A percentile compares a stretch with the other conserved stretches of the same genome.
These are phyloP conservation scores for Globisporangium emineosum DNA, from an alignment of 352 stramenopile species.

Conservation along the genomic window DNA sequence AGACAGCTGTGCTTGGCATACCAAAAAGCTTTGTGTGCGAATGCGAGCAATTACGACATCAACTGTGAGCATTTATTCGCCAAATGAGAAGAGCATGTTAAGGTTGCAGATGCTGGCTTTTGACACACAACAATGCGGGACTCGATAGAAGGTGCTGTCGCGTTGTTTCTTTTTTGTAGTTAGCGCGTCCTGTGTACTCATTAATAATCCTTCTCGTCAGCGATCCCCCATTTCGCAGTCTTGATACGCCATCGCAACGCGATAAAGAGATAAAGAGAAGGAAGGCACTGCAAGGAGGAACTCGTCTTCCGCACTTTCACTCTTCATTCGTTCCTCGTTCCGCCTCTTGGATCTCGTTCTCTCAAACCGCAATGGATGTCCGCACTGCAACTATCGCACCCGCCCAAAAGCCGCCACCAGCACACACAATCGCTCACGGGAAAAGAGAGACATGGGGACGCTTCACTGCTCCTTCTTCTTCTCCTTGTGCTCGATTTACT, in stretches of 20 bases:
- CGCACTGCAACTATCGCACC: neutral
- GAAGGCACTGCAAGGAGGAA: neutral
- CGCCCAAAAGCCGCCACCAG: neutral
- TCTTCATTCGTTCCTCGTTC: neutral
- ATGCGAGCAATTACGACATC: too few relatives aligned
- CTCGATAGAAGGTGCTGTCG: neutral
- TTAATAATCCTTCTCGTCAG: neutral
- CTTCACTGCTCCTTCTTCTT: neutral
- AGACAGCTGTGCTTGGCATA: neutral
- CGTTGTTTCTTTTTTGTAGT: neutral
- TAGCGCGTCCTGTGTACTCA: neutral
- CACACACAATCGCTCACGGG: too few relatives aligned
- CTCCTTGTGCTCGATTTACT: slow-evolving; percentile 29
- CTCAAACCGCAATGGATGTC: neutral
- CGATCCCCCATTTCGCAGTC: neutral
- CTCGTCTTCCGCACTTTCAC: neutral
- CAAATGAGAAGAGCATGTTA: neutral
- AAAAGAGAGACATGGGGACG: neutral
- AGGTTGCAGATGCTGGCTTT: neutral
- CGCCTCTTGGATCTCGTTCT: neutral
- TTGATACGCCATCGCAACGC: neutral
- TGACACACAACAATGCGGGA: neutral
- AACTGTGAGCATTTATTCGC: neutral
- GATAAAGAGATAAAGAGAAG: neutral
- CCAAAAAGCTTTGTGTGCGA: too few relatives aligned